These are phyloP conservation scores for baker's yeast (Saccharomyces cerevisiae) DNA, from an alignment of 805 yeast genomes.

Conservation along the genomic window DNA sequence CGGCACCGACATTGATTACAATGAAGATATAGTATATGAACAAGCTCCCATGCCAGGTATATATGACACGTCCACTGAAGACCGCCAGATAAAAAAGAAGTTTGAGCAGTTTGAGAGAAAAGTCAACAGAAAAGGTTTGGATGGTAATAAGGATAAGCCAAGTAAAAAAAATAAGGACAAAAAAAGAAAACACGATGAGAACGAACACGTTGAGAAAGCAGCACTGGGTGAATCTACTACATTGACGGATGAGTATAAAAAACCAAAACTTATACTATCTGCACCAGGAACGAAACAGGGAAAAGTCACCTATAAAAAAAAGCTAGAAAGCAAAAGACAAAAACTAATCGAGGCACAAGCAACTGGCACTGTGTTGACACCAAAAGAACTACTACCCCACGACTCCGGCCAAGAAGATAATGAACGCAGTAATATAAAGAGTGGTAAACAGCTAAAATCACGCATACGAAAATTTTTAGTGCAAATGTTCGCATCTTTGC, in stretches of 20 bases:
- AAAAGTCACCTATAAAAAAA: conserved; percentile 10
- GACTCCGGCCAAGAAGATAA: background rate
- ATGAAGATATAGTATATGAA: conserved; percentile 75
- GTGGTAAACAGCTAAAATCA: conserved; percentile 7
- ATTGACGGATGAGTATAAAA: conserved; percentile 15
- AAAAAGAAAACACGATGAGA: conserved; percentile 16
- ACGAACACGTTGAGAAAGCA: background rate
- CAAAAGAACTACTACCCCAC: background rate
- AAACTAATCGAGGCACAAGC: conserved; percentile 10
- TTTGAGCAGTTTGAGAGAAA: conserved; percentile 36
- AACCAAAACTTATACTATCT: conserved; percentile 28
- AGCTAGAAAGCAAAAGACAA: conserved; percentile 25
- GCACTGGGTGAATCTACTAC: conserved; percentile 10
- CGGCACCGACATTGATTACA: conserved; percentile 66
- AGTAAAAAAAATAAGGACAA: conserved; percentile 17
- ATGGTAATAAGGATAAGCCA: conserved; percentile 28
- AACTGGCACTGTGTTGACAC: conserved; percentile 5
- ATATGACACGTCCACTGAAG: conserved; percentile 62
- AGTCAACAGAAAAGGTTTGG: conserved; percentile 40
- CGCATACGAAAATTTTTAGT: conserved; percentile 3
- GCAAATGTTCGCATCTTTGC: conserved; percentile 28
- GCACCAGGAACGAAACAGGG: conserved; percentile 26
- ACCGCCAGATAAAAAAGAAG: conserved; percentile 32
- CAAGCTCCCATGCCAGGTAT: conserved; percentile 58
- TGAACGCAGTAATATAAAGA: conserved; percentile 1